phyloP scores from a whole-genome alignment of 1,284 basidiomycete genomes.

The Ceratobasidium sp. region DNA sequence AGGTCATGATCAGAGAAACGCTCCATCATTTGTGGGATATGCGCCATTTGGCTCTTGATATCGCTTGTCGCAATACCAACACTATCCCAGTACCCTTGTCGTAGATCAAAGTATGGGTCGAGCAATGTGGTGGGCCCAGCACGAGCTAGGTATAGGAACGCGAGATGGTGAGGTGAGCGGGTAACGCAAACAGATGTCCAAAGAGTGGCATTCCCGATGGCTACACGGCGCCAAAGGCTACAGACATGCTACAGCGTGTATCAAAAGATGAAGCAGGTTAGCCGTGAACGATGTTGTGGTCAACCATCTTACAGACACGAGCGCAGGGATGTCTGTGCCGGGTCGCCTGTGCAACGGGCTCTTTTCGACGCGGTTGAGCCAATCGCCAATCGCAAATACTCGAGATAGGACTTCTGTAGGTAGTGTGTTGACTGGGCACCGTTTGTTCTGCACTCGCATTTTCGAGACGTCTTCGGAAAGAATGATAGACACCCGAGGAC shows the following conservation, averaged over 20 bases:
- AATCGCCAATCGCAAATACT: not conserved
- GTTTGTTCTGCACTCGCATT: not conserved
- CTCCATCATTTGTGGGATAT: no score
- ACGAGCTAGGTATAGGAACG: not conserved
- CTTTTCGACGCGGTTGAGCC: not conserved
- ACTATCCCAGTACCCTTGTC: no score
- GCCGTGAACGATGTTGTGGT: no score
- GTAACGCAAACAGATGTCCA: not conserved
- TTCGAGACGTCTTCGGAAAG: no score
- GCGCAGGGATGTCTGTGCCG: constrained; percentile 1
- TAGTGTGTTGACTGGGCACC: not conserved
- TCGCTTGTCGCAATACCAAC: no score
- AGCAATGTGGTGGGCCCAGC: not conserved
- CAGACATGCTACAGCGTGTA: not conserved
- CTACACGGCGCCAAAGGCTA: not conserved
- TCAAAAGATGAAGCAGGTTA: no score
- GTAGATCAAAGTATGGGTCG: not conserved
- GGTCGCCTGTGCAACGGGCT: no score
- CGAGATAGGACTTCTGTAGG: not conserved
- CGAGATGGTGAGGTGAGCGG: not conserved
- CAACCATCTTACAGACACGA: not conserved
- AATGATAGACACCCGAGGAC: no score
- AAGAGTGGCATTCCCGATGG: not conserved
- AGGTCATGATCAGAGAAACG: not conserved
- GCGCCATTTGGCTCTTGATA: no score